phyloP scores from a whole-genome alignment of 495 filamentous ascomycete genomes.

The Daldinia caldariorum region DNA sequence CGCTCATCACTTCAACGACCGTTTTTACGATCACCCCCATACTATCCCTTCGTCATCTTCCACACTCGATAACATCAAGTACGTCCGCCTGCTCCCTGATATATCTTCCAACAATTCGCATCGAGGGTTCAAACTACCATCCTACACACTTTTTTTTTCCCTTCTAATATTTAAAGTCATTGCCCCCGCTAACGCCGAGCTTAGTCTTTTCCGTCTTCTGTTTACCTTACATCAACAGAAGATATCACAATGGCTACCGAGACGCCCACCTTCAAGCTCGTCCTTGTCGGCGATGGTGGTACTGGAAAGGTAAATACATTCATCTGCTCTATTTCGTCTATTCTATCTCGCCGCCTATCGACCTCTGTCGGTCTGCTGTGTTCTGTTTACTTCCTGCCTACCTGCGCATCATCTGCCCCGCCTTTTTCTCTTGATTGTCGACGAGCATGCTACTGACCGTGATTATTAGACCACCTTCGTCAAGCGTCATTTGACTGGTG shows the following conservation, averaged over 20 bases:
- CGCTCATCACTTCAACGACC: slow-evolving; percentile 33
- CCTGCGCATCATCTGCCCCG: slow-evolving; percentile 44
- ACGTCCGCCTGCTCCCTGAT: slow-evolving; percentile 22
- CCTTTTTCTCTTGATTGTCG: slow-evolving; percentile 19
- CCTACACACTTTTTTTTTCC: slow-evolving; percentile 5
- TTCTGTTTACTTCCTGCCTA: slow-evolving; percentile 31
- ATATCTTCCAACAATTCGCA: slow-evolving; percentile 1
- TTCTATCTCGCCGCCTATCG: slow-evolving; percentile 16
- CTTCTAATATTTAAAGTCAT: slow-evolving; percentile 15
- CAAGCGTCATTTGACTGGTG: slow-evolving; percentile 99
- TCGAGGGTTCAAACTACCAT: slow-evolving; percentile 16
- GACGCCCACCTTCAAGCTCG: slow-evolving; percentile 94
- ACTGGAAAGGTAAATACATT: slow-evolving; percentile 87
- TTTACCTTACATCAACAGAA: slow-evolving; percentile 52
- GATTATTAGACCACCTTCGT: slow-evolving; percentile 93
- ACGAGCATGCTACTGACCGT: slow-evolving; percentile 43
- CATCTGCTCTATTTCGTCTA: slow-evolving; percentile 7
- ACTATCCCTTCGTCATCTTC: background rate
- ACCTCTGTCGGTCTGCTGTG: slow-evolving; percentile 22
- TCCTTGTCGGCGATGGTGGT: slow-evolving; percentile 99
- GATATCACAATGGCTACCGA: slow-evolving; percentile 67
- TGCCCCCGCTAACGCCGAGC: slow-evolving; percentile 47
- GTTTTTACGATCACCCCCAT: slow-evolving; percentile 30
- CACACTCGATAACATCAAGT: slow-evolving; percentile 31
- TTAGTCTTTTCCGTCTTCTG: slow-evolving; percentile 49